These are phyloP conservation scores for Lepidium campestre DNA, from an alignment of 441 rosid species.

Conservation along the genomic window DNA sequence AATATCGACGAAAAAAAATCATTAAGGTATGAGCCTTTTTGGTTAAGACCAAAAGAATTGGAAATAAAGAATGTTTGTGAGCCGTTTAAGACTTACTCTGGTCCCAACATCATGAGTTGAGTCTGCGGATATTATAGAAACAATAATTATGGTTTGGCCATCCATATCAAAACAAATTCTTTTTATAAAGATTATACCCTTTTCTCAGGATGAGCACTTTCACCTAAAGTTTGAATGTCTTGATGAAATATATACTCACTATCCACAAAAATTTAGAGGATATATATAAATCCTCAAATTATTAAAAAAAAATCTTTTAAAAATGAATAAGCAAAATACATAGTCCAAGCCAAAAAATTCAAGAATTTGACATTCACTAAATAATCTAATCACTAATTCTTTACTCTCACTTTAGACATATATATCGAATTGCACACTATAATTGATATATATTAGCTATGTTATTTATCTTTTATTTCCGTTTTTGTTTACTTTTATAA, in stretches of 20 bases:
- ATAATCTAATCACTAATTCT: too few relatives aligned
- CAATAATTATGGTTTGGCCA: background rate
- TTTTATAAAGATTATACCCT: constrained; percentile 36
- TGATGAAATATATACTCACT: constrained; percentile 77
- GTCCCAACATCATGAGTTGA: constrained; percentile 1
- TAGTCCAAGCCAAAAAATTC: too few relatives aligned
- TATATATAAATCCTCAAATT: too few relatives aligned
- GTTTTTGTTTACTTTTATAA: too few relatives aligned
- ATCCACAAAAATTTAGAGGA: too few relatives aligned
- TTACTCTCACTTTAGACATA: too few relatives aligned
- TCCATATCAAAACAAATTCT: background rate
- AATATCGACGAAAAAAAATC: background rate
- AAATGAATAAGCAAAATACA: too few relatives aligned
- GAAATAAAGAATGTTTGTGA: background rate
- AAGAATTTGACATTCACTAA: too few relatives aligned
- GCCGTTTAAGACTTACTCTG: constrained; percentile 1
- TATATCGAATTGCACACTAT: too few relatives aligned
- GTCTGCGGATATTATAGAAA: background rate
- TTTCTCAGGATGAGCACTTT: constrained; percentile 37
- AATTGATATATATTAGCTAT: too few relatives aligned
- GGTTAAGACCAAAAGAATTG: background rate
- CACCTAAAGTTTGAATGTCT: constrained; percentile 86
- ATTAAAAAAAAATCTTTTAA: too few relatives aligned
- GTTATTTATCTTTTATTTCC: too few relatives aligned
- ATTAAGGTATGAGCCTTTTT: background rate